Base-by-base conservation (phyloP, 257 asterid species). In the Nicotiana tabacum region DNA sequence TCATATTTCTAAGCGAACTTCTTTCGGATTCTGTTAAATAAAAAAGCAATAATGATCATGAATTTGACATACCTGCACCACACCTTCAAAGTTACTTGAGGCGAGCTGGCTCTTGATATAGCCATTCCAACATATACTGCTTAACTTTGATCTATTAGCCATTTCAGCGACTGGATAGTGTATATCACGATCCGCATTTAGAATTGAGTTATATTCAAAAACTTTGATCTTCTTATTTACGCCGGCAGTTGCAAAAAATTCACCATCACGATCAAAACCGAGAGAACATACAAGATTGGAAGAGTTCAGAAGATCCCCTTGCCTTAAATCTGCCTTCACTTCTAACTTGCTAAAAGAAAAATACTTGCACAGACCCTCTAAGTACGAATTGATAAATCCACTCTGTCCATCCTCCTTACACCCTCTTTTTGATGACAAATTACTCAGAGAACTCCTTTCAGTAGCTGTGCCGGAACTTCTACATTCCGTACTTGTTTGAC, bases 61-160 rank as follows among this genome's bases (percentile, higher is more conserved):
- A 51, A 67, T 66, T 61, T 67, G 56, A 51, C 62, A 78, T 87
- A 91, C 98, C 97, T 96, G 99, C 88, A 96, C 99, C 64, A 91
- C 95, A 83, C 99, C 99, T 87, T 96, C 98, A 80, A 96, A 96
- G 92, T 96, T 96, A 84, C 99, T 94, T 0, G 99, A 96, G 68
- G 98, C 99, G 83, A 96, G 92, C 87, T 94, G 99, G 91, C 97
- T 92, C 86, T 96, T 94, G 8, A 94, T 96, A 90, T 93, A 94
- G 39, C 97, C 91, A 81, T 94, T 96, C 99, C 99, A 96, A 83
- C 98, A 94, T 76, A 94, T 91, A 90, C 98, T 92, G 89, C 99
- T 96, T 66, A 96, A 93, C 89, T 96, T 96, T 6, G 99, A 94
- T 86, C 90, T 87, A 85, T 97, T 91, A 30, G 90, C 88, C 98